A percentile compares a stretch with the other conserved stretches of the same genome.
These are phyloP conservation scores for Rusavskia elegans DNA, from an alignment of 495 filamentous ascomycete genomes.

Conservation along the genomic window DNA sequence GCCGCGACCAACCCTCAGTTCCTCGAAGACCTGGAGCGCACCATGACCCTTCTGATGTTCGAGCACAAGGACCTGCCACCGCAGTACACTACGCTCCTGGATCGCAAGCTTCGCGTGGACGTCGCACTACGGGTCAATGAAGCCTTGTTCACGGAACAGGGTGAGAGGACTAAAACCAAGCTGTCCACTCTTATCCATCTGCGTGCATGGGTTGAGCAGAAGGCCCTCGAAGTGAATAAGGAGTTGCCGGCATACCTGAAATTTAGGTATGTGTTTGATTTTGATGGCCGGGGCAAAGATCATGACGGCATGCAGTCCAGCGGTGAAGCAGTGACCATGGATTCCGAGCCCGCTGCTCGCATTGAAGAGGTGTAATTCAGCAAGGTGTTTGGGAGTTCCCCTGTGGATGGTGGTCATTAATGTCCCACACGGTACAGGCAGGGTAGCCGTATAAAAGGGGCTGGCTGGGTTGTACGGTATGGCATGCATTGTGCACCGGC, in stretches of 20 bases:
- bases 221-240: slow-evolving; percentile 54
- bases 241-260: slow-evolving; percentile 58
- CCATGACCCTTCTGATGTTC: slow-evolving; percentile 85
- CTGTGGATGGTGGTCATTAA: background rate
- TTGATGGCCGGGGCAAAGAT: slow-evolving; percentile 3
- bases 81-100: slow-evolving; percentile 55
- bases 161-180: slow-evolving; percentile 59
- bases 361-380: background rate
- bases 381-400: slow-evolving; percentile 6
- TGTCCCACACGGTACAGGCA: background rate
- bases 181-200: slow-evolving; percentile 65
- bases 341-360: too few relatives aligned
- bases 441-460: background rate
- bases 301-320: slow-evolving; percentile 5
- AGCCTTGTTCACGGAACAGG: slow-evolving; percentile 60
- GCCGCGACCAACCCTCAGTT: slow-evolving; percentile 71
- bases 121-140: slow-evolving; percentile 77
- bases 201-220: slow-evolving; percentile 72
- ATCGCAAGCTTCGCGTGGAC: slow-evolving; percentile 63
- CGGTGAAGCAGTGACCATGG: slow-evolving; percentile 2
- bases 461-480: background rate
- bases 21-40: slow-evolving; percentile 74
- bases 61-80: slow-evolving; percentile 60
- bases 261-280: slow-evolving; percentile 40
- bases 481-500: background rate